phyloP scores from a whole-genome alignment of 176 grass and related monocot species.

The Carex scoparia region DNA sequence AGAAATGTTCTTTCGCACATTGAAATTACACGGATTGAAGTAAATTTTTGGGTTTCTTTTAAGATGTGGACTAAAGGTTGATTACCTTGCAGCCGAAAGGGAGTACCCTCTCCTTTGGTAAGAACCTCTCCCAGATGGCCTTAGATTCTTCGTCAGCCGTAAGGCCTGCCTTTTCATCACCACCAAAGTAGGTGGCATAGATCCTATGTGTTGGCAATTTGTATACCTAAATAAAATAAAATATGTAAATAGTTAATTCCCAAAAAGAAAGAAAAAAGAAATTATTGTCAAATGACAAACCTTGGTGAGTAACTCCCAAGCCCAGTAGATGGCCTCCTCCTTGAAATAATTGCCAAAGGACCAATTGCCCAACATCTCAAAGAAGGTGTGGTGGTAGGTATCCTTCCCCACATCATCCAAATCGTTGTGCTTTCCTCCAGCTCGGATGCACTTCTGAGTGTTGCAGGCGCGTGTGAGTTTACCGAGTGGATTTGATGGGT shows the following conservation, averaged over 20 bases:
- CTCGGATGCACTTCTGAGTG: constrained; percentile 96
- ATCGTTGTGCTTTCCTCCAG: constrained; percentile 96
- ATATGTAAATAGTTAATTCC: too few relatives aligned
- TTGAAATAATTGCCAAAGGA: constrained; percentile 97
- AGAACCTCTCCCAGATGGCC: constrained; percentile 69
- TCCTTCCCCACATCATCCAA: constrained; percentile 99
- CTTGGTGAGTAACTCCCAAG: constrained; percentile 92
- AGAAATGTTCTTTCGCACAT: background rate
- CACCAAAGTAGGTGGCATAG: constrained; percentile 91
- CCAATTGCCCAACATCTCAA: constrained; percentile 98
- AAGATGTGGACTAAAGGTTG: background rate
- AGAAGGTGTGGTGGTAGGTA: constrained; percentile 97
- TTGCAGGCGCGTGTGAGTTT: constrained; percentile 57
- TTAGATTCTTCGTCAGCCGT: constrained; percentile 51
- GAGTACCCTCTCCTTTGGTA: constrained; percentile 55
- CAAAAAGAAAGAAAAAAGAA: too few relatives aligned
- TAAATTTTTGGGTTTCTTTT: background rate
- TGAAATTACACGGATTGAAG: background rate
- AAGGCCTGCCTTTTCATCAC: constrained; percentile 68
- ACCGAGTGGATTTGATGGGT: constrained; percentile 58
- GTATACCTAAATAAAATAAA: constrained; percentile 54
- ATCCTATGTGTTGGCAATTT: constrained; percentile 83
- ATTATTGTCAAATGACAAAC: background rate
- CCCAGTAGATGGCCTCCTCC: constrained; percentile 79
- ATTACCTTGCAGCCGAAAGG: constrained; percentile 93